Conservation (phyloP, 495 filamentous ascomycete species). For the Penicillium longicatenatum region DNA sequence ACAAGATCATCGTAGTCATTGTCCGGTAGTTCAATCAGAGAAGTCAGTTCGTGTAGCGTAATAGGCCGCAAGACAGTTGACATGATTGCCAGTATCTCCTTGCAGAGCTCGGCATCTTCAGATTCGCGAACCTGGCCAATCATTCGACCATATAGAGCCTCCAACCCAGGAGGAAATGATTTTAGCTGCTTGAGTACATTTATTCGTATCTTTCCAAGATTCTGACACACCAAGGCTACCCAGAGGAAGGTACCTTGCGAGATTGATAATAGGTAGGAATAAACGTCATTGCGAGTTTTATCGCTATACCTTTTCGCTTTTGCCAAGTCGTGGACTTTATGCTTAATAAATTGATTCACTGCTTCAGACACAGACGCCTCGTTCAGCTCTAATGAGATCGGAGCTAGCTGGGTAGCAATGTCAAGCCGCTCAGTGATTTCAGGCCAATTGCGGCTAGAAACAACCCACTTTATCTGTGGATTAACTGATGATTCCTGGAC, state of each 20-base stretch:
- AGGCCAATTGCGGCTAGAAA: conserved; percentile 4
- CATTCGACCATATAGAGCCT: conserved; percentile 1
- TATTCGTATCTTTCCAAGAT: background rate
- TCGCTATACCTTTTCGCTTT: conserved; percentile 1
- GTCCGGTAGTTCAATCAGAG: background rate
- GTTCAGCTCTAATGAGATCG: conserved; percentile 7
- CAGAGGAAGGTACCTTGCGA: conserved; percentile 7
- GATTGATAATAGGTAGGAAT: conserved; percentile 36
- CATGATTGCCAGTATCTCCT: conserved; percentile 2
- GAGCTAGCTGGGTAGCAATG: background rate
- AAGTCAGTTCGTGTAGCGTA: background rate
- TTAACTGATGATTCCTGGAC: background rate
- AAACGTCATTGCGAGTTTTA: conserved; percentile 44
- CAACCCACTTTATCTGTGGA: conserved; percentile 6
- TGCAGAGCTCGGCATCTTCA: conserved; percentile 1
- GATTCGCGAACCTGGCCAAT: background rate
- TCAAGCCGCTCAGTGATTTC: conserved; percentile 3
- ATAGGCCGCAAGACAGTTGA: background rate
- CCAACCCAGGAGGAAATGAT: conserved; percentile 1
- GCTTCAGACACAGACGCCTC: conserved; percentile 1
- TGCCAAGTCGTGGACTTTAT: background rate
- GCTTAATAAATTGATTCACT: background rate
- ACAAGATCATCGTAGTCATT: background rate
- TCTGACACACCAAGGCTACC: conserved; percentile 5
- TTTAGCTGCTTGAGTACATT: background rate